Evolutionary conservation across 2,329 filamentous ascomycete species (phyloP), one percentile per base, ranked within the genome.

Genomic region (Aspergillus felis): DNA sequence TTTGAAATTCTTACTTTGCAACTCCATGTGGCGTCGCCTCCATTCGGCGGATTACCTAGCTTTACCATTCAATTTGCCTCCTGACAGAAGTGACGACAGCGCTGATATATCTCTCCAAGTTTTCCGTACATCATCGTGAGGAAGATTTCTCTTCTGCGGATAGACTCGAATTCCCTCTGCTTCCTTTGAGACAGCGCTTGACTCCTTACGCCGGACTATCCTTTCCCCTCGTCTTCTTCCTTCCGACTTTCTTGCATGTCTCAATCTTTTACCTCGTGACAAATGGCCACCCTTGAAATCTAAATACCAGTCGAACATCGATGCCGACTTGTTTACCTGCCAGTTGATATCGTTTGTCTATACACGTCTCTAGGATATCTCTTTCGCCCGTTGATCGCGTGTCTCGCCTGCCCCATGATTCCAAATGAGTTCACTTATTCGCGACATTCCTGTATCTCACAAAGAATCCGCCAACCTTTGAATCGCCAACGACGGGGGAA

Each of bases 371-470:
- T 17, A 38, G 14, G 32, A 38, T 38, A 48, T 47, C 50, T 44
- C 22, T 44, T 51, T 48, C 27, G 54, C 32, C 14, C 14, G 14
- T 38, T 61, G 58, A 55, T 63, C 59, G 58, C 58, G 62, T 60
- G 57, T 61, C 55, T 60, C 50, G n/a, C 47, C 35, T 24, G 44
- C 29, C 38, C 42, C 53, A 56, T 48, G 52, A 57, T 58, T 51
- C 66, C 64, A 60, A 58, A 71, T 71, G 69, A 67, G 61, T 70
- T 53, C 60, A 62, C 61, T 63, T 63, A 62, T 53, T 55, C 53
- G 56, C 14, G 60, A 57, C 60, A 58, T 57, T 60, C 51, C 55
- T 53, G 35, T 55, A 55, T 57, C 51, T 55, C 51, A 63, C 54
- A 59, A 54, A 51, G 57, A 59, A 55, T 63, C 59, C 57, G 51